Percentiles rank a stretch among this genome's conserved stretches.
Evolutionary conservation across 768 basidiomycete species (phyloP).

Genomic region (Termitomyces sp.): DNA sequence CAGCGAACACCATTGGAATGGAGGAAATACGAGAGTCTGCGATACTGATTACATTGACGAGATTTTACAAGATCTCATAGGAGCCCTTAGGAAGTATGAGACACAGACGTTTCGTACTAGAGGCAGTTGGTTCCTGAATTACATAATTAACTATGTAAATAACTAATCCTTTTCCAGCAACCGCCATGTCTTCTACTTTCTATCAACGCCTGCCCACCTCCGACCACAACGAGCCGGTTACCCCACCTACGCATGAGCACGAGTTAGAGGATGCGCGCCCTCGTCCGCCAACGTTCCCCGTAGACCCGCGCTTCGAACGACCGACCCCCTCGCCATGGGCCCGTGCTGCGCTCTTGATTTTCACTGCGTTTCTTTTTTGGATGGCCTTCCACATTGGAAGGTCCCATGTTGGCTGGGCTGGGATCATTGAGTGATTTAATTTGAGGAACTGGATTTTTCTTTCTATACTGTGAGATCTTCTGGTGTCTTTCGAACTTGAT

Average conservation of each 20-base stretch:
- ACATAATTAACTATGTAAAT: background rate
- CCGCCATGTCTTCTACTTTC: constrained; percentile 6
- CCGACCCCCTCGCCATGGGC: constrained; percentile 11
- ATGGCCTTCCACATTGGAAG: constrained; percentile 14
- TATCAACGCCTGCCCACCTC: constrained; percentile 10
- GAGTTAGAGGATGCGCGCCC: constrained; percentile 12
- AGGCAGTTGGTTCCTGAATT: background rate
- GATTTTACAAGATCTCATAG: no score
- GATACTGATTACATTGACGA: no score
- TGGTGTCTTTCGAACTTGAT: background rate
- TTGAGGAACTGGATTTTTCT: background rate
- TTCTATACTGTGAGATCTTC: background rate
- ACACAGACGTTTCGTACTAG: no score
- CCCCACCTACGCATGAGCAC: background rate
- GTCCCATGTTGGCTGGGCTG: constrained; percentile 14
- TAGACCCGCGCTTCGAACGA: constrained; percentile 12
- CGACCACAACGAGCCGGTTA: background rate
- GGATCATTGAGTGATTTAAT: background rate
- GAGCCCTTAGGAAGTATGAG: no score
- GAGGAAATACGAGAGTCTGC: no score
- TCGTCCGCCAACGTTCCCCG: constrained; percentile 5
- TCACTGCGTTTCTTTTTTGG: constrained; percentile 11
- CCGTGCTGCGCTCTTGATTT: constrained; percentile 11
- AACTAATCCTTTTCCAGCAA: background rate
- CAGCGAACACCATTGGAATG: no score